These are phyloP conservation scores for Oryza rufipogon DNA, from an alignment of 176 grass and related monocot genomes.

Conservation along the genomic window DNA sequence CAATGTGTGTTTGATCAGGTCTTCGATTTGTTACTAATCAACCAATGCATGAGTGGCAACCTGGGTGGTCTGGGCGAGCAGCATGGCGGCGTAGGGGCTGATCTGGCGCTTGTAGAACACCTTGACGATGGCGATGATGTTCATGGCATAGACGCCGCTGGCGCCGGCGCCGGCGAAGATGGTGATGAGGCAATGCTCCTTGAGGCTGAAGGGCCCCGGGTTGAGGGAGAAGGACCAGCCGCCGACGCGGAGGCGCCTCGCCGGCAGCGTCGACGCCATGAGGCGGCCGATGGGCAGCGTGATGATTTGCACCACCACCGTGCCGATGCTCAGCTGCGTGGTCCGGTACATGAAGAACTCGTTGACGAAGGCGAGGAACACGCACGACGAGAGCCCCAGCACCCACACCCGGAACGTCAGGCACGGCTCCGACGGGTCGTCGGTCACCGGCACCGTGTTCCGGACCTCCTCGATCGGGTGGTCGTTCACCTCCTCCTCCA, in stretches of 20 bases:
- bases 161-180: conserved; percentile 65
- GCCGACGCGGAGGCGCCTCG: conserved; percentile 13
- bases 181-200: conserved; percentile 76
- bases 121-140: conserved; percentile 81
- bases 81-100: conserved; percentile 59
- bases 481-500: conserved; percentile 59
- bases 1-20: too few relatives aligned
- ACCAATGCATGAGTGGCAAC: background rate
- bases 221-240: conserved; percentile 62
- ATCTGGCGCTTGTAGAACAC: conserved; percentile 74
- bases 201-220: conserved; percentile 71
- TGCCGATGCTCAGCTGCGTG: conserved; percentile 64
- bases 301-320: conserved; percentile 65
- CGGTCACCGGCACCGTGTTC: conserved; percentile 59
- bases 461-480: conserved; percentile 84
- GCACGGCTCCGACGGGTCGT: conserved; percentile 63
- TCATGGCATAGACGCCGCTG: conserved; percentile 63
- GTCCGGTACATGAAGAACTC: conserved; percentile 86
- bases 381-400: conserved; percentile 64
- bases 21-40: background rate
- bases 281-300: conserved; percentile 63
- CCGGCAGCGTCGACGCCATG: conserved; percentile 57
- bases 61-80: conserved; percentile 75
- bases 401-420: conserved; percentile 82
- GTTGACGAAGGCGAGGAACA: conserved; percentile 72